Evolutionary conservation across 495 filamentous ascomycete genomes (phyloP), one percentile per base, ranked within the genome.

Genomic region (Terfezia claveryi): DNA sequence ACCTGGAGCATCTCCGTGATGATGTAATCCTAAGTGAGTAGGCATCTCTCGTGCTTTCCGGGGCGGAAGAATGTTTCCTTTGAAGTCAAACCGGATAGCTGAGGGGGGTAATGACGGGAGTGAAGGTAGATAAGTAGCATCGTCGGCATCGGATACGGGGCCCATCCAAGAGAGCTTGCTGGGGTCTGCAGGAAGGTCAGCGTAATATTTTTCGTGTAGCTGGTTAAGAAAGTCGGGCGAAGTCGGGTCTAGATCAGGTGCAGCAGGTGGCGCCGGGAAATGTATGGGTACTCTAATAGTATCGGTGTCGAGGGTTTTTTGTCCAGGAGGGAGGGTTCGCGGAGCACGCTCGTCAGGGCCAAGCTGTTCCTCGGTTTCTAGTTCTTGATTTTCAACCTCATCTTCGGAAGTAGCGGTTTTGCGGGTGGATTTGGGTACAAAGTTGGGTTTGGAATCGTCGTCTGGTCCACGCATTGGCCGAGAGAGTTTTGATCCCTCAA

Each of bases 171-270:
- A 82, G 4, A 98, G 75, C 11, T 82, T 79, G 27, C 82, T 78
- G 0, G 89, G 87, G 68, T 95, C 85, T 50, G 83, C 73, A 12
- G 89, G 75, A 3, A 94, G 80, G 56, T 76, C 71, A 17, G 91
- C 89, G 73, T 94, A 98, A 74, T 91, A 98, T 67, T 89, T 93
- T 1, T 76, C 66, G 72, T 94, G 87, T 10, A 98, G 77, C 56
- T 82, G 78, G 23, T 73, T 67, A 52, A 94, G 80, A 72, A 98
- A 96, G 59, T 82, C 74, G 0, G 85, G 80, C 52, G 83, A 82
- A 20, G 73, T 71, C 0, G 87, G 91, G 67, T 98, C 87, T 54
- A 94, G 82, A 38, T 82, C 78, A 68, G 62, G 37, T 60, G 69
- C 46, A 61, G 61, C 58, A 57, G 75, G 54, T 59, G 73, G 57